Conservation (phyloP, 108 stramenopile genomes). For the Aurantiochytrium sp. region DNA sequence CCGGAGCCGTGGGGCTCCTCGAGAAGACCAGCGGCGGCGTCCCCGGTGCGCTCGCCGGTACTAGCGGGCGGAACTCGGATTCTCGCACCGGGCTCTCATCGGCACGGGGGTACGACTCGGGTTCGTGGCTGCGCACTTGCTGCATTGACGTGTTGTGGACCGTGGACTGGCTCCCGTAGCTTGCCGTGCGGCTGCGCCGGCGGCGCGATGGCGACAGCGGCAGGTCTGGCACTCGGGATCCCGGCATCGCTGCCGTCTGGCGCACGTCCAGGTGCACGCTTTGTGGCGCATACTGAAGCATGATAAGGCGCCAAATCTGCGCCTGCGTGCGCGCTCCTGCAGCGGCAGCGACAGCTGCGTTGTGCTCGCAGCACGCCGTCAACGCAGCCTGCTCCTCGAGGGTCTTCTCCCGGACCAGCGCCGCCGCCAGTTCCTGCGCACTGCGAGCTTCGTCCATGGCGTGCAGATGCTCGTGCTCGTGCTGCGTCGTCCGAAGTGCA, state of each 20-base stretch:
- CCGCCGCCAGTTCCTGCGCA: neutral
- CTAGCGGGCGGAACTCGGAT: too few relatives aligned
- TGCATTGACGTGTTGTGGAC: too few relatives aligned
- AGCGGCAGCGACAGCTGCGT: neutral
- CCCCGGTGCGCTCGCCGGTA: too few relatives aligned
- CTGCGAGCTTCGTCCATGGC: neutral
- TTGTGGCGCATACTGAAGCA: neutral
- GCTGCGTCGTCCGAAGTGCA: too few relatives aligned
- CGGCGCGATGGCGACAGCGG: too few relatives aligned
- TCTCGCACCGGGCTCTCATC: too few relatives aligned
- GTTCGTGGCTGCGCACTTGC: neutral
- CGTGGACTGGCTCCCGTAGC: neutral
- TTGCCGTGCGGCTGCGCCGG: neutral
- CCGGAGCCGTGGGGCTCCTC: too few relatives aligned
- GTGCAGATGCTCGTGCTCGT: too few relatives aligned
- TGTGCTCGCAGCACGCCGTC: neutral
- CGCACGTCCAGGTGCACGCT: neutral
- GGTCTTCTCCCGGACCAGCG: neutral
- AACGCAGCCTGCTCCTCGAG: neutral
- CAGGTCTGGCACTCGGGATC: neutral
- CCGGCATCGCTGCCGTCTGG: neutral
- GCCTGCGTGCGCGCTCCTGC: neutral
- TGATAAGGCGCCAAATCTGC: conserved; percentile 1
- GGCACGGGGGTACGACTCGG: neutral
- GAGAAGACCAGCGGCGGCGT: too few relatives aligned